Percentiles rank a stretch among this genome's conserved stretches.
Evolutionary conservation across 495 filamentous ascomycete genomes (phyloP).

Genomic region (Venustampulla echinocandica): DNA sequence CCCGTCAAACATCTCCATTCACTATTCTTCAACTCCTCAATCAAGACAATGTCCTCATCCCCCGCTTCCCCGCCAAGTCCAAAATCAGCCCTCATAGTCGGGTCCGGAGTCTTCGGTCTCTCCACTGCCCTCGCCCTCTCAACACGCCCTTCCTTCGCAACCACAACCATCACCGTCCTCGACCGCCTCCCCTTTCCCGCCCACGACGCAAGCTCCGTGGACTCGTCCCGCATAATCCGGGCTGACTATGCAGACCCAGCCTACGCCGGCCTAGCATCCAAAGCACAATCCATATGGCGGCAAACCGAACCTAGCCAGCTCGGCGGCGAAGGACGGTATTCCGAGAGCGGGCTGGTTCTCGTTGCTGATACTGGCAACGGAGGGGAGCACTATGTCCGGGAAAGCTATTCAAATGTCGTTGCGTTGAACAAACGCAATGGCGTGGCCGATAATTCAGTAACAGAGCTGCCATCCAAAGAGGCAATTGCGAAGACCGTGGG

Average conservation of each 20-base stretch:
- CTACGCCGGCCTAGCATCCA: conserved; percentile 60
- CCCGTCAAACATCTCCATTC: no score
- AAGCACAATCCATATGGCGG: conserved; percentile 67
- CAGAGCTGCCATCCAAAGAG: conserved; percentile 39
- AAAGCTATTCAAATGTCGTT: conserved; percentile 8
- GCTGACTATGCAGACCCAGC: conserved; percentile 21
- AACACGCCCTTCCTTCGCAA: conserved; percentile 43
- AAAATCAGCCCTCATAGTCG: conserved; percentile 61
- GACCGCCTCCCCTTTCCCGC: conserved; percentile 65
- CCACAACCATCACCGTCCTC: conserved; percentile 54
- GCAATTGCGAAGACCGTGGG: conserved; percentile 40
- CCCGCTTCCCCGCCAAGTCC: conserved; percentile 19
- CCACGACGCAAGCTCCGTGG: conserved; percentile 62
- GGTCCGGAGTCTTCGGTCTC: conserved; percentile 69
- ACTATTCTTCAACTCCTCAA: neutral
- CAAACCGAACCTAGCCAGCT: conserved; percentile 38
- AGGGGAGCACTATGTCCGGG: conserved; percentile 54
- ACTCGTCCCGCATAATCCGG: conserved; percentile 73
- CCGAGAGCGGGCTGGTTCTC: conserved; percentile 65
- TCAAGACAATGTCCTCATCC: neutral
- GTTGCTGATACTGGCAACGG: conserved; percentile 42
- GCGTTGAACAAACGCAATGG: conserved; percentile 27
- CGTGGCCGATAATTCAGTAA: conserved; percentile 38
- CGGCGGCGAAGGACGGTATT: conserved; percentile 61
- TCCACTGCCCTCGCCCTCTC: conserved; percentile 59